Conservation (phyloP, 148 eudicot species). For the Vaccinium vitisidaea region DNA sequence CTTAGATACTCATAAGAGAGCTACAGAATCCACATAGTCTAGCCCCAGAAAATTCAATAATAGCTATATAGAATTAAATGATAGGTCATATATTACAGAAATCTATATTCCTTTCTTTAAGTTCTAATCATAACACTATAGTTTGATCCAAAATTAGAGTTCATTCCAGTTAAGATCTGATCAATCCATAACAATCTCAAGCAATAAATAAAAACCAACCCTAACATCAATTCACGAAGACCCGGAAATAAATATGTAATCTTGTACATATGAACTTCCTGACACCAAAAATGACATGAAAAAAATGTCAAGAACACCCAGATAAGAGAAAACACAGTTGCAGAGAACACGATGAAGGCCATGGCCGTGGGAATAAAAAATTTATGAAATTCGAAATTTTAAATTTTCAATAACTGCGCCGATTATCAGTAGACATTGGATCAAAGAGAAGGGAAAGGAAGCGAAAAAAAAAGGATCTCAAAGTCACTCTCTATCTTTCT, state of each 20-base stretch:
- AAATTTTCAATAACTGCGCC: background rate
- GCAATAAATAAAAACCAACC: constrained; percentile 1
- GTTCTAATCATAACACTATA: constrained; percentile 23
- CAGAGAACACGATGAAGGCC: background rate
- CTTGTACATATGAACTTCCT: background rate
- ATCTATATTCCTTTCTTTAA: background rate
- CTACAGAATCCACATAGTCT: constrained; percentile 1
- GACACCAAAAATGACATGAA: background rate
- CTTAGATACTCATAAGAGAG: constrained; percentile 8
- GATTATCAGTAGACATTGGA: constrained; percentile 21
- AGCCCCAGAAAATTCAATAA: constrained; percentile 11
- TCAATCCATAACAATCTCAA: constrained; percentile 9
- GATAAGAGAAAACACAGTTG: background rate
- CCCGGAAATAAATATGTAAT: background rate
- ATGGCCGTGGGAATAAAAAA: background rate
- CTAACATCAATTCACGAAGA: constrained; percentile 11
- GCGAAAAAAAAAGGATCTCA: background rate
- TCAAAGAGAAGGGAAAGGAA: constrained; percentile 10
- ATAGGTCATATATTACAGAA: background rate
- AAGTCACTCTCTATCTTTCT: constrained; percentile 11
- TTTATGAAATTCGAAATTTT: background rate
- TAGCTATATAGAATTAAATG: background rate
- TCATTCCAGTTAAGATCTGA: constrained; percentile 16
- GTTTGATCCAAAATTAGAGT: constrained; percentile 15
- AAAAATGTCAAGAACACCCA: background rate